Percentiles rank a stretch among this genome's conserved stretches.
These are phyloP conservation scores for Steccherinum ochraceum DNA, from an alignment of 768 basidiomycete genomes.

Conservation along the genomic window DNA sequence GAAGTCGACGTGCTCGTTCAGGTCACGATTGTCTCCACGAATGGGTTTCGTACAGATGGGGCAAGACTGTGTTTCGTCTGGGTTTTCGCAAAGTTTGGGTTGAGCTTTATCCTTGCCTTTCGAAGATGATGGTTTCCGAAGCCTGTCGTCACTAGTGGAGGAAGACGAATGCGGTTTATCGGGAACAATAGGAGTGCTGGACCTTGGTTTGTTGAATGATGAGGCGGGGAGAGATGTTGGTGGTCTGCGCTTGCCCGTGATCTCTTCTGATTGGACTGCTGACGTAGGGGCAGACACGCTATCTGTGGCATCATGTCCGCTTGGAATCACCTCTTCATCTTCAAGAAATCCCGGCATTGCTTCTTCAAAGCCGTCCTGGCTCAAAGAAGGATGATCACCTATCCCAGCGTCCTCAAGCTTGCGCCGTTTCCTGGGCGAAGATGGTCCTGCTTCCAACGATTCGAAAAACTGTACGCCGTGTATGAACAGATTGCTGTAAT, in stretches of 20 bases:
- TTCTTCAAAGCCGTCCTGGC: conserved; percentile 20
- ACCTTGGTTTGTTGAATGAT: background rate
- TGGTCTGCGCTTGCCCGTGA: background rate
- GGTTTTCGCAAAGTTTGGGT: too few relatives aligned
- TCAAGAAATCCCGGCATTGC: conserved; percentile 21
- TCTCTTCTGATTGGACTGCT: too few relatives aligned
- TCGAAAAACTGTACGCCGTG: conserved; percentile 50
- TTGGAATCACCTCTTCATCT: conserved; percentile 5
- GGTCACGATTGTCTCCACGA: conserved; percentile 62
- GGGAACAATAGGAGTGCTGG: background rate
- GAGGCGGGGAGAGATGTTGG: background rate
- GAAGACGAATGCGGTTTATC: background rate
- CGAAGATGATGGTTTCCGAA: conserved; percentile 2
- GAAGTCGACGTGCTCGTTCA: conserved; percentile 88
- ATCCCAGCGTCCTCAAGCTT: conserved; percentile 3
- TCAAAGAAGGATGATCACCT: conserved; percentile 4
- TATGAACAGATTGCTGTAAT: background rate
- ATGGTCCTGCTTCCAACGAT: conserved; percentile 13
- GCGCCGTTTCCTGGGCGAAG: conserved; percentile 17
- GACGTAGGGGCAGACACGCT: too few relatives aligned
- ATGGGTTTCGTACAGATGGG: conserved; percentile 66
- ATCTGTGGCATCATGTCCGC: too few relatives aligned
- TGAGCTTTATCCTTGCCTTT: background rate
- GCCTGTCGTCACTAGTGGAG: conserved; percentile 2
- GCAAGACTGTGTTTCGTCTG: conserved; percentile 37